Conservation (phyloP, 441 rosid genomes). For the Syzygium malaccense region DNA sequence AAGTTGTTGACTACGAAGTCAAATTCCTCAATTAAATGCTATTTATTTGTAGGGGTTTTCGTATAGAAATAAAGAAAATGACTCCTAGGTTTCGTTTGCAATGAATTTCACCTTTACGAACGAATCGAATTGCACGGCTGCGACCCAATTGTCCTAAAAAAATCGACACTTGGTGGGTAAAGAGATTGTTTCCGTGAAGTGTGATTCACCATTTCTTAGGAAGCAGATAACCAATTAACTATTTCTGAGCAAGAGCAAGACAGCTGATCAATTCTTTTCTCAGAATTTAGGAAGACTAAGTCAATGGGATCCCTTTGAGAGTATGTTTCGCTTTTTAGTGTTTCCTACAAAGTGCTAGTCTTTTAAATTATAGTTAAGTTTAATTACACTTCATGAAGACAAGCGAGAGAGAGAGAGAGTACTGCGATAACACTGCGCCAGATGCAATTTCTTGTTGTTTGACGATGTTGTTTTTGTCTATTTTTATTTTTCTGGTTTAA, state of each 20-base stretch:
- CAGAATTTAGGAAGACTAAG: not conserved
- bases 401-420: not conserved
- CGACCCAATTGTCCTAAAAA: not conserved
- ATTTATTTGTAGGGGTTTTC: not conserved
- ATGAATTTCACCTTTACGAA: not conserved
- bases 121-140: not conserved
- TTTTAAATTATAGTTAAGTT: not conserved
- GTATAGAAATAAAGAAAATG: not conserved
- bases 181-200: not conserved
- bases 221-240: not conserved
- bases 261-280: not conserved
- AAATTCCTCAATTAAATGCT: not conserved
- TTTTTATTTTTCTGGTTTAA: not conserved
- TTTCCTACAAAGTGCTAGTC: not conserved
- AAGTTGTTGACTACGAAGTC: not conserved
- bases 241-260: not conserved
- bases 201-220: not conserved
- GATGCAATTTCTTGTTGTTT: not conserved
- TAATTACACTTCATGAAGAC: not conserved
- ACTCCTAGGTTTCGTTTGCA: not conserved
- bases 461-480: not conserved
- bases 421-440: not conserved
- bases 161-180: rapidly evolving
- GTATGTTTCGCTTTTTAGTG: not conserved
- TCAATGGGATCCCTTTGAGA: not conserved